Evolutionary conservation across 306 rosid species (phyloP), one percentile per base, ranked within the genome.

Genomic region (Castanospermum australe): DNA sequence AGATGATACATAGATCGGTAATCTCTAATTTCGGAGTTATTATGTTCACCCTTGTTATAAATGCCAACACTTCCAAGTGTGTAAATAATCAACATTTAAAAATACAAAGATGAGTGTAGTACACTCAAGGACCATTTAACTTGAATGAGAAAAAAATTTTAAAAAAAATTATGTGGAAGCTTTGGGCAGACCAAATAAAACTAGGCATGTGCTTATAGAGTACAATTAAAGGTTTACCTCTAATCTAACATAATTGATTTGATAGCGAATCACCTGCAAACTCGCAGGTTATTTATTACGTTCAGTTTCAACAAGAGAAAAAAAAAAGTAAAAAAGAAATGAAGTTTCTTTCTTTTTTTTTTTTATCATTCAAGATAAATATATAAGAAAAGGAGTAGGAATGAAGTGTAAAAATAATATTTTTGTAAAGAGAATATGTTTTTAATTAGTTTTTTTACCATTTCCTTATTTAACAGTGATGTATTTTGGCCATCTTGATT

Each of bases 171-270:
- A 24, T 44, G 10, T 8, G 20, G 13, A 66, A 66, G 36, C 38
- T 56, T 25, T 64, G 41, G 32, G 15, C 28, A 51, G 6, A 42
- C 1, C 47, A 68, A 63, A 33, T 48, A 2, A 35, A 4, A n/a
- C 11, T 11, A 36, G 11, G 4, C n/a, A 2, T 38, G 64, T 66
- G 5, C 2, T 12, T 33, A 56, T 17, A 69, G n/a, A n/a, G 10
- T 25, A n/a, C 14, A 21, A 4, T 45, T 32, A 0, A 5, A 22
- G 5, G 66, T 83, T 22, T 78, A 78, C 90, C 88, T 66, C 83
- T 8, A 50, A 10, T 84, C 88, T 84, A 50, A 78, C 78, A 52
- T 82, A 81, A 18, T 51, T 79, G 79, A 22, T 76, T 10, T 33
- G 76, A 33, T 4, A 6, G 14, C 21, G 75, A 25, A 8, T 38